A percentile compares a stretch with the other conserved stretches of the same genome.
Conservation (phyloP, 2,329 filamentous ascomycete genomes). For the Fusarium pseudoanthophilum region DNA sequence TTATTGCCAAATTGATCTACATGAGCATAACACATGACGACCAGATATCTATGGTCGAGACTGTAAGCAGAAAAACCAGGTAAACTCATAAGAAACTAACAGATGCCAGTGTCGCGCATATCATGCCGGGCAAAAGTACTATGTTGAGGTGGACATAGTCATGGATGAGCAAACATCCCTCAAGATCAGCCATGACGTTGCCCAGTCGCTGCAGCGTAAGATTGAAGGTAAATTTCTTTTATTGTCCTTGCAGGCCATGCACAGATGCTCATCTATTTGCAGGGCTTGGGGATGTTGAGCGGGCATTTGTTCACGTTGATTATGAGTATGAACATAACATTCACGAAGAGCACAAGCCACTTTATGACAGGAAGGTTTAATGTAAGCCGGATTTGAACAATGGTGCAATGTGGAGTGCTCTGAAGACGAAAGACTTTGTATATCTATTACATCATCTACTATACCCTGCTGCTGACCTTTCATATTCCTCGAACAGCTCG, state of each 20-base stretch:
- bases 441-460: too few species aligned
- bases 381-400: not conserved
- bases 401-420: fast-evolving
- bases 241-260: fast-evolving
- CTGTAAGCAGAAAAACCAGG: not conserved
- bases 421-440: not conserved
- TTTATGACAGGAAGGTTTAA: not conserved
- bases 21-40: not conserved
- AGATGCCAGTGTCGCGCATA: not conserved
- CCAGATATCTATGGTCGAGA: not conserved
- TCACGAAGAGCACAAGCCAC: not conserved
- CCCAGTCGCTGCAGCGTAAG: not conserved
- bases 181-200: conserved; percentile 5
- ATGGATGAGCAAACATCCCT: conserved; percentile 1
- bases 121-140: not conserved
- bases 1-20: not conserved
- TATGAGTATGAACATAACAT: not conserved
- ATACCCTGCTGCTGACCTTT: too few species aligned
- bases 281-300: not conserved
- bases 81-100: not conserved
- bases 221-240: not conserved
- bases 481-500: too few species aligned
- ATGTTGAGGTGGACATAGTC: not conserved
- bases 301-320: not conserved
- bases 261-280: not conserved